These are phyloP conservation scores for Diaporthe ilicicola DNA, from an alignment of 2,329 filamentous ascomycete genomes.

Conservation along the genomic window DNA sequence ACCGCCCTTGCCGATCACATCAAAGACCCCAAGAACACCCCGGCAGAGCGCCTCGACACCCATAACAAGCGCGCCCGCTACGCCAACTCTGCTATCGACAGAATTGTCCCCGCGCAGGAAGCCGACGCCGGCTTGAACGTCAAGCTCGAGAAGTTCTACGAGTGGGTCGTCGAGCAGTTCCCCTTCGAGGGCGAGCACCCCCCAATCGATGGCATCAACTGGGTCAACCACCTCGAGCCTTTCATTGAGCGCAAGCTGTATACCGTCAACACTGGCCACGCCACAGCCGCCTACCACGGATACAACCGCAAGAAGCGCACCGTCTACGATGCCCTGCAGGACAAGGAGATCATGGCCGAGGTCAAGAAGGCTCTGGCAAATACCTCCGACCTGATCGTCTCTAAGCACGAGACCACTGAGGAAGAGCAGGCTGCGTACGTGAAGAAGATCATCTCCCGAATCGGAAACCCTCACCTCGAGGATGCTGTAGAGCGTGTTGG, in stretches of 20 bases:
- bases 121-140: constrained; percentile 84
- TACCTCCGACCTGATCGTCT: constrained; percentile 85
- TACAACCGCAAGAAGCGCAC: constrained; percentile 86
- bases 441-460: constrained; percentile 89
- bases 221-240: constrained; percentile 88
- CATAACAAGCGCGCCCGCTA: constrained; percentile 83
- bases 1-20: constrained; percentile 86
- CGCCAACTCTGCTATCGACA: constrained; percentile 98
- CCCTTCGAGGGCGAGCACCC: constrained; percentile 82
- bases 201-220: constrained; percentile 87
- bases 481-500: constrained; percentile 96
- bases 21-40: constrained; percentile 77
- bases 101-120: constrained; percentile 93
- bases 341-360: constrained; percentile 79
- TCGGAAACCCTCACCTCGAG: constrained; percentile 92
- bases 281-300: constrained; percentile 94
- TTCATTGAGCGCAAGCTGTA: constrained; percentile 99
- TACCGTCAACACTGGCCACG: constrained; percentile 98
- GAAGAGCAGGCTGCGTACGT: constrained; percentile 87
- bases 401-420: constrained; percentile 82
- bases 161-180: constrained; percentile 94
- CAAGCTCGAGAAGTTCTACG: constrained; percentile 97
- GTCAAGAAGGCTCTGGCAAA: constrained; percentile 84
- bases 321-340: constrained; percentile 87
- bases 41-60: constrained; percentile 70